phyloP scores from a whole-genome alignment of 176 grass and related monocot species.

The Thinopyrum elongatum region DNA sequence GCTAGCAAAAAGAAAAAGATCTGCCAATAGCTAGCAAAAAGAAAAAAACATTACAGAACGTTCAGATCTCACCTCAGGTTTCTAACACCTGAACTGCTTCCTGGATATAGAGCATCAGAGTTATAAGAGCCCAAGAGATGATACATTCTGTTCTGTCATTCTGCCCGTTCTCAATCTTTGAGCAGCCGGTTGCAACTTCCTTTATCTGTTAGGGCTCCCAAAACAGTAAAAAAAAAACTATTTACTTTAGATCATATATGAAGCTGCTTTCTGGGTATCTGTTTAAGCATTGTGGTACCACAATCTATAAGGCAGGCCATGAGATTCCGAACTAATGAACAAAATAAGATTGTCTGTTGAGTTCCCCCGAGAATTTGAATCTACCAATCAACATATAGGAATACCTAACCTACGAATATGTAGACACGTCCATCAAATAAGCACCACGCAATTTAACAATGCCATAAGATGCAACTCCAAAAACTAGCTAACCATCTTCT shows the following conservation, averaged over 20 bases:
- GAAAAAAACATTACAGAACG: background rate
- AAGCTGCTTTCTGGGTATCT: background rate
- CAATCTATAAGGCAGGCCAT: constrained; percentile 14
- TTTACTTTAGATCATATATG: constrained; percentile 16
- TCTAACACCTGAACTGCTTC: constrained; percentile 76
- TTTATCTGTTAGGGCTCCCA: constrained; percentile 61
- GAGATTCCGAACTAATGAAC: background rate
- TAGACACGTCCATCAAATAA: background rate
- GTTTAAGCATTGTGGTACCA: background rate
- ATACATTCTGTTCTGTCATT: constrained; percentile 62
- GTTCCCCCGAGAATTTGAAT: background rate
- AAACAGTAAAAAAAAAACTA: constrained; percentile 20
- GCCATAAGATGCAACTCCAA: background rate
- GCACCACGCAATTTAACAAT: background rate
- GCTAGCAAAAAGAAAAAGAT: background rate
- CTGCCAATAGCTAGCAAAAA: background rate
- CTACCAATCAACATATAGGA: background rate
- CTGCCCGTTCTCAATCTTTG: constrained; percentile 58
- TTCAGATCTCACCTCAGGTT: constrained; percentile 56
- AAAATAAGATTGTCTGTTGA: background rate
- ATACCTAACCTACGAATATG: background rate
- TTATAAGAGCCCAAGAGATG: constrained; percentile 77
- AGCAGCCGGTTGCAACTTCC: constrained; percentile 80
- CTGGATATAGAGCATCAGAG: constrained; percentile 64
- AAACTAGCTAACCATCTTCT: background rate